Percentiles rank a stretch among this genome's conserved stretches.
Conservation (phyloP, 352 stramenopile genomes). For the Phytophthora agathidicida region DNA sequence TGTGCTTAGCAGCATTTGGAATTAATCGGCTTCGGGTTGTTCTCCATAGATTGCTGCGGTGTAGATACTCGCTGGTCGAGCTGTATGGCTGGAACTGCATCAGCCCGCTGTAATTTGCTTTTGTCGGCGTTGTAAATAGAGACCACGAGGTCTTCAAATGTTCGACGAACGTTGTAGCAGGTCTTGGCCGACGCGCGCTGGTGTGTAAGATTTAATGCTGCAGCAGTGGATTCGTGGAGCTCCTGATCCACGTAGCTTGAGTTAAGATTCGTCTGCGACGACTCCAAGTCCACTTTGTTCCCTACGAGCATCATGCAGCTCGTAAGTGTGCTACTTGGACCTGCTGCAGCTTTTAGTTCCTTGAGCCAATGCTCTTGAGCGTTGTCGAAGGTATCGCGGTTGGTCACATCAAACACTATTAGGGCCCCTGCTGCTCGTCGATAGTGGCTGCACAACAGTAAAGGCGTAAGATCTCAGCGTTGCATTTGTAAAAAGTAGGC, state of each 20-base stretch:
- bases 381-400: conserved; percentile 66
- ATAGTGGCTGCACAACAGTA: conserved; percentile 55
- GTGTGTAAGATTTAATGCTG: conserved; percentile 48
- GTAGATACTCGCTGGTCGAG: conserved; percentile 33
- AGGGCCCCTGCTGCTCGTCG: conserved; percentile 73
- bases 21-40: background rate
- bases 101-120: conserved; percentile 43
- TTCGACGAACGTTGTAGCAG: conserved; percentile 61
- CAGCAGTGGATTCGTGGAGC: conserved; percentile 48
- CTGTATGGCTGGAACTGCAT: conserved; percentile 41
- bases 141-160: conserved; percentile 79
- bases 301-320: conserved; percentile 80
- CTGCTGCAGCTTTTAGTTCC: conserved; percentile 69
- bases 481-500: background rate
- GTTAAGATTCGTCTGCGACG: conserved; percentile 6
- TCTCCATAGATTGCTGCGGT: conserved; percentile 1
- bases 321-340: conserved; percentile 63
- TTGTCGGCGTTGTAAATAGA: conserved; percentile 73
- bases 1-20: conserved; percentile 29
- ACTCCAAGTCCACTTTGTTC: conserved; percentile 77
- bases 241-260: conserved; percentile 36
- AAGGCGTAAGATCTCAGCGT: background rate
- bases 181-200: conserved; percentile 77
- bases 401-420: conserved; percentile 82
- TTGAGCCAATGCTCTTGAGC: conserved; percentile 77